These are phyloP conservation scores for Saccharomycopsis sp. DNA, from an alignment of 805 yeast species.

Conservation along the genomic window DNA sequence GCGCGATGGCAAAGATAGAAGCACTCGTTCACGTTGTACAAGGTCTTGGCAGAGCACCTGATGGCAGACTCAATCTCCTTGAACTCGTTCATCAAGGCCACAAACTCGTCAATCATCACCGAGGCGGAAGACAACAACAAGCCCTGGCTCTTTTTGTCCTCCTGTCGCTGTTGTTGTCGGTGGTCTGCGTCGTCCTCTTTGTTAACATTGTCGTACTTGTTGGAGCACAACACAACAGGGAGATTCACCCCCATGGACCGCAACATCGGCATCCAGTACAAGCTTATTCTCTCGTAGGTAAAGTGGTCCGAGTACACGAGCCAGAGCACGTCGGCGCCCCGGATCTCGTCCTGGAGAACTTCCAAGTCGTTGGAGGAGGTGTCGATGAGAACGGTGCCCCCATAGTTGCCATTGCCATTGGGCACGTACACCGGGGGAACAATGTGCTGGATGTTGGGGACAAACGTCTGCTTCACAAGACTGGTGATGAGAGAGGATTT, in stretches of 20 bases:
- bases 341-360: constrained; percentile 58
- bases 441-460: constrained; percentile 66
- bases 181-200: neutral
- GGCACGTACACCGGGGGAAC: constrained; percentile 84
- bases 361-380: constrained; percentile 61
- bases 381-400: constrained; percentile 71
- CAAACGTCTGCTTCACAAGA: constrained; percentile 71
- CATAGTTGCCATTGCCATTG: no score
- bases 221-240: constrained; percentile 87
- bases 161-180: no score
- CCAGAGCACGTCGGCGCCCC: constrained; percentile 87
- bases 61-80: constrained; percentile 92
- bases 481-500: constrained; percentile 74
- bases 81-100: constrained; percentile 79
- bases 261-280: constrained; percentile 92
- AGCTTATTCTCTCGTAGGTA: constrained; percentile 82
- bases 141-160: constrained; percentile 15
- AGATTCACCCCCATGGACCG: constrained; percentile 88
- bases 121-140: constrained; percentile 1
- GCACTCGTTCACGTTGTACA: constrained; percentile 80
- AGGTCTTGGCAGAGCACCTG: constrained; percentile 77
- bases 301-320: constrained; percentile 91
- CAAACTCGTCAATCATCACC: constrained; percentile 55
- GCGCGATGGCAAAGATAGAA: constrained; percentile 91
- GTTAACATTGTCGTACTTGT: constrained; percentile 62